phyloP scores from a whole-genome alignment of 2,329 filamentous ascomycete species.

The Aspergillus pseudoterreus region DNA sequence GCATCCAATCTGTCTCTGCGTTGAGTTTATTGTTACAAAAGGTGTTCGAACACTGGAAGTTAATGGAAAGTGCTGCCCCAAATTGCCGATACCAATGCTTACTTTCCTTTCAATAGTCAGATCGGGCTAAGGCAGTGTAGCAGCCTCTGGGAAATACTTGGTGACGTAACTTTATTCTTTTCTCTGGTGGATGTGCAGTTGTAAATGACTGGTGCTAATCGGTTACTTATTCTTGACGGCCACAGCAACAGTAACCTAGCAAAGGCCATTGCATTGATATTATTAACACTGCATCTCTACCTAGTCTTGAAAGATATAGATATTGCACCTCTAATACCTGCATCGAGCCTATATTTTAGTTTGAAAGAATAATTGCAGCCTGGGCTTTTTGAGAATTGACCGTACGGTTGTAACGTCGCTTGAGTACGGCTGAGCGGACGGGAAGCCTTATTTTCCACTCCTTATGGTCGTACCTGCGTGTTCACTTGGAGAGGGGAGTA shows the following conservation, averaged over 20 bases:
- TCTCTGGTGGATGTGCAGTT: no score
- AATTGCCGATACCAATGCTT: neutral
- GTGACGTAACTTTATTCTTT: neutral
- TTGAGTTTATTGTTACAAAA: neutral
- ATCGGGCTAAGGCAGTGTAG: neutral
- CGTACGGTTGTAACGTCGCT: neutral
- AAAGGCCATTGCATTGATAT: neutral
- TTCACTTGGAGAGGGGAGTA: no score
- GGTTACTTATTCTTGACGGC: no score
- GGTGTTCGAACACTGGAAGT: neutral
- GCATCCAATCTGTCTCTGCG: neutral
- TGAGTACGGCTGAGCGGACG: neutral
- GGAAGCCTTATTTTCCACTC: neutral
- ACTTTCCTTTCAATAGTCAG: neutral
- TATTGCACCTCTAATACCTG: neutral
- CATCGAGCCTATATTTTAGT: neutral
- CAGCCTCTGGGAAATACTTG: neutral
- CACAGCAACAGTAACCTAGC: no score
- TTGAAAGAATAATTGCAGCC: neutral
- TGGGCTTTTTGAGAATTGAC: constrained; percentile 1
- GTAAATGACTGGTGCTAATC: no score
- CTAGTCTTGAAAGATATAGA: neutral
- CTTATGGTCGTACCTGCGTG: neutral
- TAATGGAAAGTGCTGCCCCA: neutral
- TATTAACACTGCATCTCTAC: no score